phyloP scores from a whole-genome alignment of 441 rosid species.

The Jatropha podagrica region DNA sequence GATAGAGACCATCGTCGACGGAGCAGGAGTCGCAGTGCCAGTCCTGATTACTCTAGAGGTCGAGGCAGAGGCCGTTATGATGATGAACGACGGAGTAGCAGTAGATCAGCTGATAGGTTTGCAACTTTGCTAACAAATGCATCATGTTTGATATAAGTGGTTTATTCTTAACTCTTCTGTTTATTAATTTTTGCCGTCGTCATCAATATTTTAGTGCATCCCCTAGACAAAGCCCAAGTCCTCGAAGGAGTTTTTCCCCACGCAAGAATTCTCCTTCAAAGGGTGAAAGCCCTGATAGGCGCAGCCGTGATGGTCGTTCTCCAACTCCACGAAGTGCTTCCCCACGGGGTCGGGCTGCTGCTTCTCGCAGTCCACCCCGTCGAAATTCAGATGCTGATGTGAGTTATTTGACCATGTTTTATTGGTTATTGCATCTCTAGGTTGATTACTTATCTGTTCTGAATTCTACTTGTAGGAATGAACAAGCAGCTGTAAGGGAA shows the following conservation, averaged over 20 bases:
- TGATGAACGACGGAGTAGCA: slow-evolving; percentile 44
- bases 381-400: slow-evolving; percentile 45
- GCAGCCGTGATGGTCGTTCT: slow-evolving; percentile 33
- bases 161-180: background rate
- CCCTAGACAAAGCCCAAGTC: slow-evolving; percentile 42
- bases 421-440: slow-evolving; percentile 1
- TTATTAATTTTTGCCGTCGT: background rate
- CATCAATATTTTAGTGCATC: slow-evolving; percentile 26
- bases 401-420: slow-evolving; percentile 25
- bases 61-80: slow-evolving; percentile 50
- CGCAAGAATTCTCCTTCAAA: slow-evolving; percentile 32
- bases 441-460: slow-evolving; percentile 1
- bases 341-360: slow-evolving; percentile 37
- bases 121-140: background rate
- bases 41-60: slow-evolving; percentile 46
- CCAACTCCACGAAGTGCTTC: slow-evolving; percentile 47
- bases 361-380: slow-evolving; percentile 49
- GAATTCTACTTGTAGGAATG: slow-evolving; percentile 37
- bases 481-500: slow-evolving; percentile 19
- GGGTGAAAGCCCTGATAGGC: slow-evolving; percentile 41
- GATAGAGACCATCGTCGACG: slow-evolving; percentile 44
- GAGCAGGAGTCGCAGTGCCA: slow-evolving; percentile 58
- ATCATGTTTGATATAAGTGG: background rate
- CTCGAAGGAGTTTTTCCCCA: slow-evolving; percentile 45
- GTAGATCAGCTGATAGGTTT: slow-evolving; percentile 49